Conservation (phyloP, 2,329 filamentous ascomycete genomes). For the Trichoderma cornu-damae region DNA sequence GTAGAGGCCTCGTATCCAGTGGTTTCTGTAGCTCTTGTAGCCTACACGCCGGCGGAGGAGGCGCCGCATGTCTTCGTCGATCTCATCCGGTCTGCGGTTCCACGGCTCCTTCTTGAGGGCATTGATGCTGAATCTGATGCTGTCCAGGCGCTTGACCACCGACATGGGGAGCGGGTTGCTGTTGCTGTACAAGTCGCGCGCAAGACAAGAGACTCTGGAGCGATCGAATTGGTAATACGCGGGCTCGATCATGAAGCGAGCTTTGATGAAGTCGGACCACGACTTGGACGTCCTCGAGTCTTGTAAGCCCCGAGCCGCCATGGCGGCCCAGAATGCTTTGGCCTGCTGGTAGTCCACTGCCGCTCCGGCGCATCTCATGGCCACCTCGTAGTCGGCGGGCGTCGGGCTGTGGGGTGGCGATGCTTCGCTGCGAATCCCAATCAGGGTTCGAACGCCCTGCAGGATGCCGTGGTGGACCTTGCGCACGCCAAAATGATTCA, state of each 20-base stretch:
- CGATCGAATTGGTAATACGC: constrained; percentile 45
- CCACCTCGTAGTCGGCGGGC: constrained; percentile 40
- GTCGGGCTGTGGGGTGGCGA: constrained; percentile 28
- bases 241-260: constrained; percentile 43
- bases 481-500: constrained; percentile 45
- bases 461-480: constrained; percentile 37
- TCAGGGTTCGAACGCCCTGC: constrained; percentile 32
- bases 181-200: constrained; percentile 36
- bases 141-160: constrained; percentile 28
- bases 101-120: constrained; percentile 28
- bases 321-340: constrained; percentile 35
- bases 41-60: constrained; percentile 27
- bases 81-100: constrained; percentile 26
- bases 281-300: constrained; percentile 30
- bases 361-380: constrained; percentile 46
- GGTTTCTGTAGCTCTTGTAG: constrained; percentile 27
- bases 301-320: constrained; percentile 27
- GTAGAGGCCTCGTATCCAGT: constrained; percentile 26
- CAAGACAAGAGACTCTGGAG: constrained; percentile 35
- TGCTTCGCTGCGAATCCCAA: constrained; percentile 29
- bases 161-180: constrained; percentile 16
- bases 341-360: constrained; percentile 34
- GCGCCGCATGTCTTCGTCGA: constrained; percentile 27
- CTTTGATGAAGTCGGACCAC: constrained; percentile 44
- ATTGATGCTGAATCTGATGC: constrained; percentile 29